Percentiles rank a stretch among this genome's conserved stretches.
phyloP scores from a whole-genome alignment of 768 basidiomycete species.

The Mycena galericulata region DNA sequence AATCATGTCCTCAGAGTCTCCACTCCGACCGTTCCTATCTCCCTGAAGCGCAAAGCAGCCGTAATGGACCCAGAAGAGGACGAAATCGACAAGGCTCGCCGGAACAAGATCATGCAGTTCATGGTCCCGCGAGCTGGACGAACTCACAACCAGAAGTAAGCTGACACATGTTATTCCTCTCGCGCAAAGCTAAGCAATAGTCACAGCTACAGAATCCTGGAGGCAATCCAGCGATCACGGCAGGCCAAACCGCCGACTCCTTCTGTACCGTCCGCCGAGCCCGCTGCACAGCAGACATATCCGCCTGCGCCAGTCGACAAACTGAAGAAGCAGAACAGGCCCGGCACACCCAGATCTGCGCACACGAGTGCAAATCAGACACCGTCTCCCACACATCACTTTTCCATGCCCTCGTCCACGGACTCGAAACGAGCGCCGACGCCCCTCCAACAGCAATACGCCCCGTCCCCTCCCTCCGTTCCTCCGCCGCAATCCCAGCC shows the following conservation, averaged over 20 bases:
- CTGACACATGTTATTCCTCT: slow-evolving; percentile 13
- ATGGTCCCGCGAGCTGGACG: slow-evolving; percentile 74
- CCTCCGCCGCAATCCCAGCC: slow-evolving; percentile 41
- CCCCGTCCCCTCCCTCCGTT: slow-evolving; percentile 45
- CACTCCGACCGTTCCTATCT: slow-evolving; percentile 76
- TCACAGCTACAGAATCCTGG: slow-evolving; percentile 69
- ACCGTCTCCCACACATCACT: slow-evolving; percentile 36
- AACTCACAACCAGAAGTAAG: slow-evolving; percentile 64
- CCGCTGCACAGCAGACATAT: slow-evolving; percentile 2
- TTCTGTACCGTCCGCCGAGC: slow-evolving; percentile 10
- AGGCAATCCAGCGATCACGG: slow-evolving; percentile 51
- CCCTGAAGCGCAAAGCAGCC: slow-evolving; percentile 82
- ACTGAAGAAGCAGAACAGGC: slow-evolving; percentile 42
- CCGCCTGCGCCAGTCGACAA: slow-evolving; percentile 34
- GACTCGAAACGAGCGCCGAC: slow-evolving; percentile 34
- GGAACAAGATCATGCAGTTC: slow-evolving; percentile 81
- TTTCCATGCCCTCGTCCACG: slow-evolving; percentile 31
- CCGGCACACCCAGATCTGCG: slow-evolving; percentile 30
- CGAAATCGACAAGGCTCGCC: slow-evolving; percentile 78
- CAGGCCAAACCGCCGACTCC: slow-evolving; percentile 31
- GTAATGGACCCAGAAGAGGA: slow-evolving; percentile 80
- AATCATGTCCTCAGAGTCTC: slow-evolving; percentile 82
- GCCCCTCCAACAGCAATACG: slow-evolving; percentile 32
- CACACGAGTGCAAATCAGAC: slow-evolving; percentile 35
- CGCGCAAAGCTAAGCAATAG: slow-evolving; percentile 4